Conservation (phyloP, 1,139 yeast species). For the Geotrichum europaeum region DNA sequence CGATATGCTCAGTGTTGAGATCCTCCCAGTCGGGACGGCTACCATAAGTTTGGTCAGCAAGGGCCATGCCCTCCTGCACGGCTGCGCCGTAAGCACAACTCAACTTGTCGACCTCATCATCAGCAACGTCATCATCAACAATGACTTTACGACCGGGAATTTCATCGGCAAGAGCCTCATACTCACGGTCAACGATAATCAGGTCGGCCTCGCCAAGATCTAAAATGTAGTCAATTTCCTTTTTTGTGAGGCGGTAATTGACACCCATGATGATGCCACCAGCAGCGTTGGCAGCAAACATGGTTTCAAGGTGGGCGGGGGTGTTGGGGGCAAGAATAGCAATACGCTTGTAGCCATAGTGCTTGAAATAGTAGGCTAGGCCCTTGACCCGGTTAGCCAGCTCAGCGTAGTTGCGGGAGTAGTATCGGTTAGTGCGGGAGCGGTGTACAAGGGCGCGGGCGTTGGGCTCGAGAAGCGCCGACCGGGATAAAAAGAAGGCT, state of each 20-base stretch:
- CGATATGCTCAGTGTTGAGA: constrained; percentile 27
- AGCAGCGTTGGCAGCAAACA: constrained; percentile 35
- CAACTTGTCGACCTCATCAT: constrained; percentile 20
- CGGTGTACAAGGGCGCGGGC: constrained; percentile 34
- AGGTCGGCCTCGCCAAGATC: constrained; percentile 33
- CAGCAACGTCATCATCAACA: constrained; percentile 31
- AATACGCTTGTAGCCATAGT: constrained; percentile 28
- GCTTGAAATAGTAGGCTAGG: constrained; percentile 32
- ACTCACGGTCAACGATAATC: constrained; percentile 35
- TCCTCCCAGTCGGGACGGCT: constrained; percentile 24
- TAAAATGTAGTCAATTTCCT: constrained; percentile 33
- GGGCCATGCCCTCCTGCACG: constrained; percentile 25
- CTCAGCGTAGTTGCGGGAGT: constrained; percentile 30
- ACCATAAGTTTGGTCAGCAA: constrained; percentile 17
- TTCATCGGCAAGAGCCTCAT: constrained; percentile 27
- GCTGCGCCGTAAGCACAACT: constrained; percentile 28
- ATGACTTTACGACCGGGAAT: constrained; percentile 21
- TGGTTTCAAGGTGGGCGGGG: constrained; percentile 37
- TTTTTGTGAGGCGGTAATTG: constrained; percentile 33
- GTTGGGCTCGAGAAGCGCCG: constrained; percentile 35
- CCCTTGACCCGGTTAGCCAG: constrained; percentile 31
- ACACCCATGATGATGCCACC: constrained; percentile 36
- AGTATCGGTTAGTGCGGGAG: constrained; percentile 24
- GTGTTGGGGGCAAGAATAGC: constrained; percentile 37
- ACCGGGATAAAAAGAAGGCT: constrained; percentile 34